Evolutionary conservation across 805 yeast genomes (phyloP).

Genomic region (Komagataella mondaviorum): DNA sequence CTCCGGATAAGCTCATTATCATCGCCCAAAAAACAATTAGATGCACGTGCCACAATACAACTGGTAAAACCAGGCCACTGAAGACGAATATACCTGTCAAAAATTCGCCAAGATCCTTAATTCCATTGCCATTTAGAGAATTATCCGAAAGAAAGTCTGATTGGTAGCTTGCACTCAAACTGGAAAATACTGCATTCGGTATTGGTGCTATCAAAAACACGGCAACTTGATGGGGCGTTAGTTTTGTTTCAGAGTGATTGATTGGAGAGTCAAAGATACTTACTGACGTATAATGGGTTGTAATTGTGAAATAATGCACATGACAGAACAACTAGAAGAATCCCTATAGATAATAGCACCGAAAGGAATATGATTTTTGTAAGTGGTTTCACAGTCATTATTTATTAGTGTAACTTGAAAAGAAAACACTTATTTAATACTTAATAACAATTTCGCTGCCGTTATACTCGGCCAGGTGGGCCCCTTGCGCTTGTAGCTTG

Average conservation of each 20-base stretch:
- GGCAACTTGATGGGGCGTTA: constrained; percentile 8
- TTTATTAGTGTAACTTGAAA: neutral
- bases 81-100: constrained; percentile 19
- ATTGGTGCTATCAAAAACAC: constrained; percentile 21
- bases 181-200: constrained; percentile 17
- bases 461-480: neutral
- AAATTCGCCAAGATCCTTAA: constrained; percentile 14
- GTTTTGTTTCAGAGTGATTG: neutral
- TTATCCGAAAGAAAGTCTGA: constrained; percentile 16
- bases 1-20: constrained; percentile 72
- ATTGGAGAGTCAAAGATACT: constrained; percentile 10
- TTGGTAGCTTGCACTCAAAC: constrained; percentile 13
- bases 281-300: constrained; percentile 71
- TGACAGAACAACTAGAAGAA: constrained; percentile 73
- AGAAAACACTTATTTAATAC: neutral
- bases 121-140: constrained; percentile 6
- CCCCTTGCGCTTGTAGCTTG: neutral
- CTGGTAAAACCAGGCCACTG: constrained; percentile 18
- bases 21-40: constrained; percentile 15
- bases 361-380: constrained; percentile 66
- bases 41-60: constrained; percentile 16
- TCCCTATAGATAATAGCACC: constrained; percentile 75
- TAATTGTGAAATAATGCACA: constrained; percentile 83
- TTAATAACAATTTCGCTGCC: neutral
- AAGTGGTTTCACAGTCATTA: constrained; percentile 33